A percentile compares a stretch with the other conserved stretches of the same genome.
Evolutionary conservation across 2,329 filamentous ascomycete genomes (phyloP).

Genomic region (Fusarium brachygibbosum): DNA sequence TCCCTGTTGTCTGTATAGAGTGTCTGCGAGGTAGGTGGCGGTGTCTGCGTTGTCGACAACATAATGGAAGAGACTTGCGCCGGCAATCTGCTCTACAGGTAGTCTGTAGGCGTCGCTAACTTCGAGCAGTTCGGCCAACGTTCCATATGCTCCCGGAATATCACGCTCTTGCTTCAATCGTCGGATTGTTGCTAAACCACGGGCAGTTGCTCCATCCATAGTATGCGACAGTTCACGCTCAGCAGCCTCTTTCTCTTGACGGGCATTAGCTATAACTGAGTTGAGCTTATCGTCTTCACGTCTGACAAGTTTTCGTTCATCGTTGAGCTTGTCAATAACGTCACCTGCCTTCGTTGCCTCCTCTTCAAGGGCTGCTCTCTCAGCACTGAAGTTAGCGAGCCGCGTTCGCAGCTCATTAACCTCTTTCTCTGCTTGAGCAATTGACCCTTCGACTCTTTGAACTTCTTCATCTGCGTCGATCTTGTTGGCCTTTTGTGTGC

Average conservation of each 20-base stretch:
- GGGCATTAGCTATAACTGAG: conserved; percentile 80
- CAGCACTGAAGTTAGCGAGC: conserved; percentile 83
- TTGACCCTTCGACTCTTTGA: conserved; percentile 75
- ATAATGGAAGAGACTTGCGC: conserved; percentile 93
- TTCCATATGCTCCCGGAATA: conserved; percentile 90
- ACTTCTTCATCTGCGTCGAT: conserved; percentile 90
- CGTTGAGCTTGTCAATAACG: conserved; percentile 80
- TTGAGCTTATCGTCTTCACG: conserved; percentile 90
- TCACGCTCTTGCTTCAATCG: conserved; percentile 83
- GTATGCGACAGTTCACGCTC: conserved; percentile 83
- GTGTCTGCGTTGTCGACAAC: conserved; percentile 94
- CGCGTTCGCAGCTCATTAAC: conserved; percentile 77
- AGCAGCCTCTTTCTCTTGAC: conserved; percentile 81
- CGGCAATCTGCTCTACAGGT: conserved; percentile 92
- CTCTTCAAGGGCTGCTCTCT: conserved; percentile 78
- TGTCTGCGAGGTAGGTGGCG: conserved; percentile 83
- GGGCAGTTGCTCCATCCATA: conserved; percentile 90
- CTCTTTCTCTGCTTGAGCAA: conserved; percentile 78
- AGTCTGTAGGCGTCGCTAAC: conserved; percentile 87
- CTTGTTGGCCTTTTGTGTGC: conserved; percentile 84
- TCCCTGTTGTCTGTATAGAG: conserved; percentile 81
- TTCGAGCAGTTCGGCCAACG: conserved; percentile 90
- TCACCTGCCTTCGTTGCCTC: conserved; percentile 84
- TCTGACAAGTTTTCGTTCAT: conserved; percentile 88
- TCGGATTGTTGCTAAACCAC: conserved; percentile 88